Conservation (phyloP, 257 asterid genomes). For the Parsonsia alboflavescens region DNA sequence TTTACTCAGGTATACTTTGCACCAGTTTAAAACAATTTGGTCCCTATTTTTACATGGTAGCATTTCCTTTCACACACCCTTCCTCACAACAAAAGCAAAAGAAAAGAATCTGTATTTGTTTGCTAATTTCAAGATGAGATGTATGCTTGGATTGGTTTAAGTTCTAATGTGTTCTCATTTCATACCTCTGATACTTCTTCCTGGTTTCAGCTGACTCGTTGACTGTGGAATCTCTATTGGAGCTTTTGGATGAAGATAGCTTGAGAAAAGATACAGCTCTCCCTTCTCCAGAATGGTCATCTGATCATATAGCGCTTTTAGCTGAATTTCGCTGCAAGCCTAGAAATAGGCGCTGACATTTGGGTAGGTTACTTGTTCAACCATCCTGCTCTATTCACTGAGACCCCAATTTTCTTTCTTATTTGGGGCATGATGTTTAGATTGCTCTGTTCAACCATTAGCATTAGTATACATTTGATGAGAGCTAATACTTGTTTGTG, state of each 20-base stretch:
- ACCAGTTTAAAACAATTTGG: background rate
- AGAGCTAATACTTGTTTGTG: background rate
- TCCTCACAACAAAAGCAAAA: background rate
- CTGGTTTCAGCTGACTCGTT: slow-evolving; percentile 69
- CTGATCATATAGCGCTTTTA: slow-evolving; percentile 93
- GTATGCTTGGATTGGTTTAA: background rate
- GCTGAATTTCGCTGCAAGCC: slow-evolving; percentile 95
- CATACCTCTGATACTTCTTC: background rate
- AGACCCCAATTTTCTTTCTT: background rate
- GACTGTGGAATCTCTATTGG: slow-evolving; percentile 85
- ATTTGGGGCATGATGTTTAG: background rate
- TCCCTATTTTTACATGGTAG: background rate
- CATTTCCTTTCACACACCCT: background rate
- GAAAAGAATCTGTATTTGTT: background rate
- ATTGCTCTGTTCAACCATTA: background rate
- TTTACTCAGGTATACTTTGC: slow-evolving; percentile 69
- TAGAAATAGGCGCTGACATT: slow-evolving; percentile 59
- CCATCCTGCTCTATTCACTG: background rate
- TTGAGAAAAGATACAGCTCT: slow-evolving; percentile 94
- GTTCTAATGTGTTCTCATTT: background rate
- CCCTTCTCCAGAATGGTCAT: slow-evolving; percentile 99
- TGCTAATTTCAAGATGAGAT: background rate
- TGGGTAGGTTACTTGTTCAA: slow-evolving; percentile 26
- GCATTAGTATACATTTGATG: background rate
- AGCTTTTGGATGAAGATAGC: slow-evolving; percentile 93